Conservation (phyloP, 306 rosid species). For the Fagus sylvatica region DNA sequence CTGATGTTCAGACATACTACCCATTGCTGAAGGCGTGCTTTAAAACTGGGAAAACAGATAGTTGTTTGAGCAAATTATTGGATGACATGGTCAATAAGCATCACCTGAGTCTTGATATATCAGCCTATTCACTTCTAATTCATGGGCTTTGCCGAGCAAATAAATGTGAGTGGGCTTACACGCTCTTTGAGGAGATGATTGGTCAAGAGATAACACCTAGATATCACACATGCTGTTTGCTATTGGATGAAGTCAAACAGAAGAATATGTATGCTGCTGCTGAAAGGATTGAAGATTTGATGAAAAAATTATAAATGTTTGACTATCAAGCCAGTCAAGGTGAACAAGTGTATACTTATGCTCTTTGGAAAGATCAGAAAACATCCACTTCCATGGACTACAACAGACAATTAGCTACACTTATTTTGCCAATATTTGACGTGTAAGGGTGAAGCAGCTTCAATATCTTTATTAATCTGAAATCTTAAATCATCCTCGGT, state of each 20-base stretch:
- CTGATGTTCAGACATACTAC: conserved; percentile 76
- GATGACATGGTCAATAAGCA: conserved; percentile 66
- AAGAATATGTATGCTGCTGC: conserved; percentile 64
- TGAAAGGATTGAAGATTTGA: conserved; percentile 63
- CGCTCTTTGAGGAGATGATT: conserved; percentile 74
- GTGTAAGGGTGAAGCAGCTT: background rate
- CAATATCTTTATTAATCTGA: background rate
- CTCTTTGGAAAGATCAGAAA: background rate
- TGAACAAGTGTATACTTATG: background rate
- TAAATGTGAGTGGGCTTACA: conserved; percentile 64
- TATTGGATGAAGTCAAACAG: conserved; percentile 61
- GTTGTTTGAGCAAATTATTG: conserved; percentile 48
- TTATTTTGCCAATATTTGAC: background rate
- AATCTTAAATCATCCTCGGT: background rate
- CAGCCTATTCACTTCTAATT: conserved; percentile 69
- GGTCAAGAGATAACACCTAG: conserved; percentile 65
- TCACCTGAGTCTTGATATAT: conserved; percentile 73
- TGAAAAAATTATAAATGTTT: conserved; percentile 51
- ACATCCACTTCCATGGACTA: background rate
- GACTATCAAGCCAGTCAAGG: background rate
- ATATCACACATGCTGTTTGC: conserved; percentile 66
- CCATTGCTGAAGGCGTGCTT: conserved; percentile 82
- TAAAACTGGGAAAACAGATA: conserved; percentile 47
- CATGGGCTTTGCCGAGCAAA: conserved; percentile 78
- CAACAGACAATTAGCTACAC: background rate